Conservation (phyloP, 768 basidiomycete genomes). For the Lactarius evosmus region DNA sequence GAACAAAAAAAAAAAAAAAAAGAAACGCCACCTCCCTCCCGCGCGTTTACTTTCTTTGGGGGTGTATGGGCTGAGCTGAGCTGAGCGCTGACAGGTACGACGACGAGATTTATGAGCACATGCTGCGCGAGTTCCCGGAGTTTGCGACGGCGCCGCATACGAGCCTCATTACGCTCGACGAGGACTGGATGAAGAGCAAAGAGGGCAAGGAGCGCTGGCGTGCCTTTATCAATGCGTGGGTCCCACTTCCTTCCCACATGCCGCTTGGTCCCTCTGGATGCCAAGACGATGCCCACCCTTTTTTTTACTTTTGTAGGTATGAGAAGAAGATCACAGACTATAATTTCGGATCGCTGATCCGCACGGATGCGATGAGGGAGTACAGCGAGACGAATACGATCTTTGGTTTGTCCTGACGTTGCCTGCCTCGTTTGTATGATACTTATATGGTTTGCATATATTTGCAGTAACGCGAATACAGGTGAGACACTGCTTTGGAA, state of each 20-base stretch:
- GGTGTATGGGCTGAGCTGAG: not conserved
- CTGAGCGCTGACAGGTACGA: constrained; percentile 51
- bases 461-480: constrained; percentile 65
- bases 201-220: constrained; percentile 91
- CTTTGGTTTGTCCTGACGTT: constrained; percentile 58
- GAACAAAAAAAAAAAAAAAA: not conserved
- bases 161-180: constrained; percentile 62
- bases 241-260: constrained; percentile 12
- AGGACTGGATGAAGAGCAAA: constrained; percentile 88
- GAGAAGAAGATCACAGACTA: constrained; percentile 88
- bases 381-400: constrained; percentile 93
- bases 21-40: constrained; percentile 27
- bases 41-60: not conserved
- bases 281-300: constrained; percentile 1
- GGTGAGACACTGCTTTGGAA: constrained; percentile 37
- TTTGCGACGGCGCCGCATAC: constrained; percentile 40
- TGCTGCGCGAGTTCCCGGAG: constrained; percentile 80
- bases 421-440: not conserved
- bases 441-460: constrained; percentile 12
- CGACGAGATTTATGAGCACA: constrained; percentile 85
- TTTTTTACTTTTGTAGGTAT: constrained; percentile 49
- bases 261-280: not conserved
- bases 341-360: constrained; percentile 95
- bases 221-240: constrained; percentile 73
- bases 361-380: constrained; percentile 72